These are phyloP conservation scores for Penicillium lividum DNA, from an alignment of 495 filamentous ascomycete genomes.

Conservation along the genomic window DNA sequence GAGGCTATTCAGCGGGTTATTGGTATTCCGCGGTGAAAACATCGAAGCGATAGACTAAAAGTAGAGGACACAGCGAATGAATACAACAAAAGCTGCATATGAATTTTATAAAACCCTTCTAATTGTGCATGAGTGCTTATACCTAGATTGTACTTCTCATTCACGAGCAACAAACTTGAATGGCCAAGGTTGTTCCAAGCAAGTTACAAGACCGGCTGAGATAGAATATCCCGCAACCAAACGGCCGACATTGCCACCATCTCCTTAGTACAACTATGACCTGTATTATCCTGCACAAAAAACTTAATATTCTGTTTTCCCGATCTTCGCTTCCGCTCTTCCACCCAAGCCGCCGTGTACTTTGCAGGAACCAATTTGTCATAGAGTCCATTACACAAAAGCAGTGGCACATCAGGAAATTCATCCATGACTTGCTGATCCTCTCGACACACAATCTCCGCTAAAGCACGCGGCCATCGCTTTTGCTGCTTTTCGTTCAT, in stretches of 20 bases:
- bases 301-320: constrained; percentile 2
- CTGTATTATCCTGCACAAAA: constrained; percentile 9
- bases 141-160: too few species aligned
- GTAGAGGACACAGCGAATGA: neutral
- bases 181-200: neutral
- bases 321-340: neutral
- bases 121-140: too few species aligned
- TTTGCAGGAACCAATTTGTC: constrained; percentile 8
- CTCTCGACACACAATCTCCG: constrained; percentile 1
- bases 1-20: constrained; percentile 43
- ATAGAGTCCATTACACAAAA: constrained; percentile 3
- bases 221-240: constrained; percentile 7
- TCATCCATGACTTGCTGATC: constrained; percentile 3
- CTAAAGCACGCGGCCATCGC: constrained; percentile 4
- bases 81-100: neutral
- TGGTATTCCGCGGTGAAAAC: constrained; percentile 34
- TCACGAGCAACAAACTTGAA: too few species aligned
- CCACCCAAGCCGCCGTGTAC: constrained; percentile 5
- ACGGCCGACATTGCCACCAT: constrained; percentile 10
- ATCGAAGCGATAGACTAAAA: neutral
- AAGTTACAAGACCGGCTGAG: neutral
- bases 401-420: constrained; percentile 6
- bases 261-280: constrained; percentile 11
- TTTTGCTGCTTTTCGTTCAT: constrained; percentile 1
- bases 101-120: neutral